These are phyloP conservation scores for Dendrocalamus sinicus DNA, from an alignment of 176 grass and related monocot species.

Conservation along the genomic window DNA sequence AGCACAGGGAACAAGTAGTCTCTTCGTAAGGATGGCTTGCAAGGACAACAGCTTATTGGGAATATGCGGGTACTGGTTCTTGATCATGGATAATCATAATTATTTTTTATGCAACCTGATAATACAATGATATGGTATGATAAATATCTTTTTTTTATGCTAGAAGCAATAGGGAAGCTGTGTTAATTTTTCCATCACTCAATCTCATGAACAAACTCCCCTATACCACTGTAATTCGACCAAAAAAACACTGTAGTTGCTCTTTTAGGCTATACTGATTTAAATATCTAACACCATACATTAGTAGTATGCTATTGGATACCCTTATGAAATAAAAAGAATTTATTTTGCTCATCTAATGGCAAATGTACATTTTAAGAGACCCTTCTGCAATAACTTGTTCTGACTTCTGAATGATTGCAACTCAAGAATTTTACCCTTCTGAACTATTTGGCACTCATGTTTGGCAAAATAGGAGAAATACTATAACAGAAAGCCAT, in stretches of 20 bases:
- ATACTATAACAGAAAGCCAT: conserved; percentile 66
- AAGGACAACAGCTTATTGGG: conserved; percentile 67
- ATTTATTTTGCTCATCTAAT: not conserved
- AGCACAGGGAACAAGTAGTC: conserved; percentile 72
- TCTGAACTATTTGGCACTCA: conserved; percentile 6
- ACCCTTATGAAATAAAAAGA: not conserved
- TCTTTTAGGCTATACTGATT: conserved; percentile 5
- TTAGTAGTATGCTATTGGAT: not conserved
- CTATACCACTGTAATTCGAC: not conserved
- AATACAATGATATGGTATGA: not conserved
- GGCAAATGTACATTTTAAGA: conserved; percentile 29
- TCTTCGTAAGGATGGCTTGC: conserved; percentile 71
- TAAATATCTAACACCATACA: conserved; percentile 7
- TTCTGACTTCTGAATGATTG: conserved; percentile 17
- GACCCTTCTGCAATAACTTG: conserved; percentile 15
- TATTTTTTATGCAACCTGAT: not conserved
- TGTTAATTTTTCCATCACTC: not conserved
- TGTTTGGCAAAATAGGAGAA: conserved; percentile 67
- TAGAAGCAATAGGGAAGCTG: not conserved
- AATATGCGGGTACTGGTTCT: conserved; percentile 58
- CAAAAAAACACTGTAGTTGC: not conserved
- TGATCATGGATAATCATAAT: conserved; percentile 11
- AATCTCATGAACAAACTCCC: not conserved
- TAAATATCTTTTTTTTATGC: not conserved
- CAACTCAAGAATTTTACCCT: conserved; percentile 9